Conservation (phyloP, 495 filamentous ascomycete species). For the Letharia lupina region DNA sequence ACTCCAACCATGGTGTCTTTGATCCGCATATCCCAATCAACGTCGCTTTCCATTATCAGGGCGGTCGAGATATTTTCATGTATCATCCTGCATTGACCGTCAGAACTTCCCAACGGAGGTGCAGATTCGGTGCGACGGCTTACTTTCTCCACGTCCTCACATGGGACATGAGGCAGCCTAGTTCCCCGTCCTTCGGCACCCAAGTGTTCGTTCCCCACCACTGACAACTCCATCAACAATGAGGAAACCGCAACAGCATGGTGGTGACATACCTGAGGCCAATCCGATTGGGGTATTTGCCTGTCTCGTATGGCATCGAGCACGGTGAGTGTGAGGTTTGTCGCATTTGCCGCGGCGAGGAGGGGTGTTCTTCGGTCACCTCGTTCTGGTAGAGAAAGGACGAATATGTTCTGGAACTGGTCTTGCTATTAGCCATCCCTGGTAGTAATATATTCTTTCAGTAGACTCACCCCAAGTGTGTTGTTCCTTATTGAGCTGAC, state of each 20-base stretch:
- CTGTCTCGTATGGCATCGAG: slow-evolving; percentile 22
- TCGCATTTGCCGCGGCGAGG: slow-evolving; percentile 20
- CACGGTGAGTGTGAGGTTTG: slow-evolving; percentile 19
- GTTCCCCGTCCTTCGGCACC: slow-evolving; percentile 22
- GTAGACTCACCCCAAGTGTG: slow-evolving; percentile 18
- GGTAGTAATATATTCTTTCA: neutral
- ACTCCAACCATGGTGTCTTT: slow-evolving; percentile 30
- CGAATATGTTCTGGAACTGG: slow-evolving; percentile 21
- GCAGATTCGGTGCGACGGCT: neutral
- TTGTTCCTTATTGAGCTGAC: slow-evolving; percentile 19
- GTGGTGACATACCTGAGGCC: slow-evolving; percentile 12
- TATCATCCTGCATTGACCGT: slow-evolving; percentile 27
- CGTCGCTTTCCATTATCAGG: slow-evolving; percentile 41
- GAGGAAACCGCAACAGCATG: neutral
- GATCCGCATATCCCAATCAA: slow-evolving; percentile 41
- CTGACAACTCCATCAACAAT: neutral
- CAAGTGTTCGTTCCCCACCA: slow-evolving; percentile 20
- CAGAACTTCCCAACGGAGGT: neutral
- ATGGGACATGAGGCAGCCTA: slow-evolving; percentile 25
- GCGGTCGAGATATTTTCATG: slow-evolving; percentile 36
- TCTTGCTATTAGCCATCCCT: neutral
- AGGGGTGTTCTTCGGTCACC: slow-evolving; percentile 19
- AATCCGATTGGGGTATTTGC: slow-evolving; percentile 21
- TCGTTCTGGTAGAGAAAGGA: slow-evolving; percentile 23
- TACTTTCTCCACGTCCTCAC: slow-evolving; percentile 21